Percentiles rank a stretch among this genome's conserved stretches.
These are phyloP conservation scores for Acacia acuminata DNA, from an alignment of 306 rosid genomes.

Conservation along the genomic window DNA sequence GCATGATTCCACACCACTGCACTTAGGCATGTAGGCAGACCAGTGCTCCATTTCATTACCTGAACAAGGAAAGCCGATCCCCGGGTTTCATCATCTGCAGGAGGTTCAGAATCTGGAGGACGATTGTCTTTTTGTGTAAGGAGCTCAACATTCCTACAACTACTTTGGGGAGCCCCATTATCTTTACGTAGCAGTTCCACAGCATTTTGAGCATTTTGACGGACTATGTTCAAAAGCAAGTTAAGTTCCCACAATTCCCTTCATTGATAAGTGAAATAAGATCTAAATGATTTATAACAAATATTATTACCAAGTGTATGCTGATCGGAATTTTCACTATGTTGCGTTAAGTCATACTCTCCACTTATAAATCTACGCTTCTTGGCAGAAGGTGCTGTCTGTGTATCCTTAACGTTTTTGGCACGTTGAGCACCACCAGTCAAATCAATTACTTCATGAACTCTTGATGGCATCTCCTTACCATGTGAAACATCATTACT, in stretches of 20 bases:
- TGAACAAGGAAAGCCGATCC: slow-evolving; percentile 85
- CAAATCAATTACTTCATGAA: slow-evolving; percentile 41
- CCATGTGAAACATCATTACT: slow-evolving; percentile 36
- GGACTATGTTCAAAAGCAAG: slow-evolving; percentile 37
- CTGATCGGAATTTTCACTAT: slow-evolving; percentile 40
- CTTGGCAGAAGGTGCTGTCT: slow-evolving; percentile 52
- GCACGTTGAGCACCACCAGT: slow-evolving; percentile 41
- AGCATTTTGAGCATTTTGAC: slow-evolving; percentile 48
- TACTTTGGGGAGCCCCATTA: slow-evolving; percentile 30
- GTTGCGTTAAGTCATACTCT: slow-evolving; percentile 45
- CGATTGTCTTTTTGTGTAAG: slow-evolving; percentile 36
- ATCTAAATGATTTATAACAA: slow-evolving; percentile 25
- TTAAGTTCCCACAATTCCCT: slow-evolving; percentile 40
- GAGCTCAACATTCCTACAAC: slow-evolving; percentile 38
- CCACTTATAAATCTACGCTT: slow-evolving; percentile 60
- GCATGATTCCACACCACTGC: slow-evolving; percentile 3
- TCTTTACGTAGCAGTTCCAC: slow-evolving; percentile 38
- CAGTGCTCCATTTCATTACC: slow-evolving; percentile 41
- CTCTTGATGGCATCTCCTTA: slow-evolving; percentile 48
- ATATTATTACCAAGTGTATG: slow-evolving; percentile 41
- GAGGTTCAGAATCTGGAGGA: slow-evolving; percentile 39
- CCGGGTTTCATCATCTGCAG: slow-evolving; percentile 55
- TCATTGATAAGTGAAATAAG: slow-evolving; percentile 30
- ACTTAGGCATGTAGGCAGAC: slow-evolving; percentile 24
- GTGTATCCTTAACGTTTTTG: slow-evolving; percentile 43